Base-by-base conservation (phyloP, 768 basidiomycete species). In the Crassisporium funariophilum region DNA sequence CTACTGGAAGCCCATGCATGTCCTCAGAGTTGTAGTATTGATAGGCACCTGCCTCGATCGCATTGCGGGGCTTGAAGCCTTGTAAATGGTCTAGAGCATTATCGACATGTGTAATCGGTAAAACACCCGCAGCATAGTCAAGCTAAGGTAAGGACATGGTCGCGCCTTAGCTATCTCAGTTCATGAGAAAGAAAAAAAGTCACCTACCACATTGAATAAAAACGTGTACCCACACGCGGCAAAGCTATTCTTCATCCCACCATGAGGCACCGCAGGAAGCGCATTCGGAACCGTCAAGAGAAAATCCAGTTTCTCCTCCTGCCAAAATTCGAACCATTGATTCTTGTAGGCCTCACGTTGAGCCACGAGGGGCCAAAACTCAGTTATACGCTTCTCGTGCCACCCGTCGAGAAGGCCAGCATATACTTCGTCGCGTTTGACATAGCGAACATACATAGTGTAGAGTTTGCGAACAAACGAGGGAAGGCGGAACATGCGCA, bases 1-100 rank as follows among this genome's bases (percentile, higher is more conserved):
- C 79, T 1, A 86, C 66, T 0, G 84, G 83, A 8, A 84, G 64
- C 2, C 82, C 82, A 34, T 76, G 65, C 79, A 83, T 82, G 31
- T 71, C 71, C 2, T 65, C 54, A 0, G 78, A 65, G 49, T 81
- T 67, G 42, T 85, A 86, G 39, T 75, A 65, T 17, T 63, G 58
- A 53, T 81, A 83, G 0, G 74, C 73, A 5, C 67, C 69, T 41
- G 63, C 65, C 39, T 80, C 79, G 12, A 77, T 58, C 2, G 64
- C 57, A 41, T 80, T 79, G 44, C 75, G 67, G 0, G 61, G 54
- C 37, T 58, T 66, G 49, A 76, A 73, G 0, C 29, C 10, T 1
- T 63, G 55, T 8, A 81, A 56, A 3, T 55, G 60, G 50, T 86
- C 83, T 7, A 64, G 44, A 2, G 57, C 49, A n/a, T 64, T 56